phyloP scores from a whole-genome alignment of 2,329 filamentous ascomycete species.

The Colletotrichum falcatum region DNA sequence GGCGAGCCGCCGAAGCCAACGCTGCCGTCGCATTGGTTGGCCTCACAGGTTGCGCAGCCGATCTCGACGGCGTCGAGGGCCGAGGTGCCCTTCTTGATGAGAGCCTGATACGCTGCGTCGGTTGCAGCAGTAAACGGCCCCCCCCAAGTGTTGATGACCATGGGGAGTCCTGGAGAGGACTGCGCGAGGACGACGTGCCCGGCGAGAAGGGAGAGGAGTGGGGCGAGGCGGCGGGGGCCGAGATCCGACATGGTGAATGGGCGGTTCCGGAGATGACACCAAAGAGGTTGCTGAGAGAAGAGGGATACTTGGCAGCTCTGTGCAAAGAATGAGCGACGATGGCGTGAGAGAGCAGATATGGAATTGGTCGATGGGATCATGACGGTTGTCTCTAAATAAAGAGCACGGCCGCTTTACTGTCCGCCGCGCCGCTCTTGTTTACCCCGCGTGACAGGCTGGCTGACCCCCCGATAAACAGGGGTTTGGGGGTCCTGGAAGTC shows the following conservation, averaged over 20 bases:
- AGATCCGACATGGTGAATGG: constrained; percentile 24
- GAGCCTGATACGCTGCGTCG: constrained; percentile 59
- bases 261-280: constrained; percentile 2
- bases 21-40: constrained; percentile 64
- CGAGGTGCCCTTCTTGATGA: constrained; percentile 49
- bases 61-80: constrained; percentile 64
- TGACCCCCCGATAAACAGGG: constrained; percentile 32
- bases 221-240: constrained; percentile 21
- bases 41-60: constrained; percentile 65
- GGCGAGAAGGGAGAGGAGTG: constrained; percentile 39
- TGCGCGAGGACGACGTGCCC: constrained; percentile 35
- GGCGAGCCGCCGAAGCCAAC: constrained; percentile 68
- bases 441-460: constrained; percentile 37
- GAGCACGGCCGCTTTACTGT: constrained; percentile 16
- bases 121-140: constrained; percentile 64
- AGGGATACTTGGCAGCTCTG: neutral
- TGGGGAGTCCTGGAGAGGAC: constrained; percentile 57
- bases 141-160: constrained; percentile 68
- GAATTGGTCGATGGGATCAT: constrained; percentile 1
- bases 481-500: neutral
- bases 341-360: constrained; percentile 6
- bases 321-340: constrained; percentile 8
- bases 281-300: neutral
- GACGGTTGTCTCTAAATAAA: constrained; percentile 7
- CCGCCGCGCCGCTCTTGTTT: constrained; percentile 24